phyloP scores from a whole-genome alignment of 1,139 yeast genomes.

The Suhomyces chickasaworum region DNA sequence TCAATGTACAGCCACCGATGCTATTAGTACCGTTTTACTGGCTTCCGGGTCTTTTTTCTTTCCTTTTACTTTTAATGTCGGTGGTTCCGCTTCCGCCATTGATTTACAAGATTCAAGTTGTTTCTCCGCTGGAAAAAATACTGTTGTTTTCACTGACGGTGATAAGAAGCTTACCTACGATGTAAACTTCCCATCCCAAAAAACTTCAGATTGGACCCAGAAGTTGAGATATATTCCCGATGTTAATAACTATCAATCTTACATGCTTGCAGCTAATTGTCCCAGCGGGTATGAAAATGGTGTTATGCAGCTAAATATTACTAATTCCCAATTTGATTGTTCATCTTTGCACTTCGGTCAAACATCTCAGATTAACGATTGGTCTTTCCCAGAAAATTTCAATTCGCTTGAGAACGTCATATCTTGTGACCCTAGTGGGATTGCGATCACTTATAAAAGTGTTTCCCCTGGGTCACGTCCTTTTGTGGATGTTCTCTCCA shows the following conservation, averaged over 20 bases:
- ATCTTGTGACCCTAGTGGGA: slow-evolving; percentile 14
- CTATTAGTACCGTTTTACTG: slow-evolving; percentile 16
- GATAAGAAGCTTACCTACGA: slow-evolving; percentile 20
- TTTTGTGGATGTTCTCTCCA: slow-evolving; percentile 22
- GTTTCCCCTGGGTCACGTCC: slow-evolving; percentile 38
- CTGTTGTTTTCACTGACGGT: slow-evolving; percentile 34
- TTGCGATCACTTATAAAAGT: slow-evolving; percentile 20
- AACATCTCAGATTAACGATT: slow-evolving; percentile 26
- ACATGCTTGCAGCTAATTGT: slow-evolving; percentile 26
- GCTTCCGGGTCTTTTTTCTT: slow-evolving; percentile 28
- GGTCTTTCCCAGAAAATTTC: slow-evolving; percentile 23
- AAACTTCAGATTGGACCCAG: neutral
- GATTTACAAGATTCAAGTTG: slow-evolving; percentile 26
- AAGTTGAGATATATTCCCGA: slow-evolving; percentile 16
- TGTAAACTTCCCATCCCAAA: slow-evolving; percentile 17
- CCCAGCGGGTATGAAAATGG: slow-evolving; percentile 29
- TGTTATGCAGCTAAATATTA: slow-evolving; percentile 23
- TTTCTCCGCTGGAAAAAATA: slow-evolving; percentile 27
- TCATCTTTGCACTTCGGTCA: slow-evolving; percentile 22
- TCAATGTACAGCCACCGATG: slow-evolving; percentile 26
- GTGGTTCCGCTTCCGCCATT: slow-evolving; percentile 22
- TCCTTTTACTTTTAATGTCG: slow-evolving; percentile 33
- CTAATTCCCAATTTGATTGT: slow-evolving; percentile 25
- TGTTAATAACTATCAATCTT: slow-evolving; percentile 19
- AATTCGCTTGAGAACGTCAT: no score